A percentile compares a stretch with the other conserved stretches of the same genome.
These are phyloP conservation scores for Populus deltoides DNA, from an alignment of 345 rosid genomes.

Conservation along the genomic window DNA sequence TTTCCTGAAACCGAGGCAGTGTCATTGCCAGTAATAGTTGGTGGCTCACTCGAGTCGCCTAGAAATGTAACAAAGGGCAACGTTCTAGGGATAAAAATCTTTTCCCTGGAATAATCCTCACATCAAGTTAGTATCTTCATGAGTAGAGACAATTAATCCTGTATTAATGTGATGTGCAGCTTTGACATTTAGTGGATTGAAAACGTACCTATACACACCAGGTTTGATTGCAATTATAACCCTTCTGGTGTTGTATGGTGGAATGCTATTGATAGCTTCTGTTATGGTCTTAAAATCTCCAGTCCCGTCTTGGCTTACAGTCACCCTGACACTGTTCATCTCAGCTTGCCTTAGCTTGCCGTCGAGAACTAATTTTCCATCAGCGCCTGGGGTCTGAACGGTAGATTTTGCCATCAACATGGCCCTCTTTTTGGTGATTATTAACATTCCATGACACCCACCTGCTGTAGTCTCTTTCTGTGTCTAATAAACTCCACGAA, in stretches of 20 bases:
- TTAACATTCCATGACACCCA: conserved; percentile 56
- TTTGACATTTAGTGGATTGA: not conserved
- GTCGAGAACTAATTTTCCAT: conserved; percentile 26
- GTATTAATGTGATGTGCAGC: not conserved
- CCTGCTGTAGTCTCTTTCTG: conserved; percentile 23
- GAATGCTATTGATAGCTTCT: conserved; percentile 49
- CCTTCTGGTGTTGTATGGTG: conserved; percentile 42
- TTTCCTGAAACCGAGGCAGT: conserved; percentile 53
- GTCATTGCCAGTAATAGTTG: conserved; percentile 61
- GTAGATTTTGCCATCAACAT: conserved; percentile 14
- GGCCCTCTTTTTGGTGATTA: conserved; percentile 27
- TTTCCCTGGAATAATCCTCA: conserved; percentile 37
- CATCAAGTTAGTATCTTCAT: not conserved
- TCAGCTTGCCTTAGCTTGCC: conserved; percentile 48
- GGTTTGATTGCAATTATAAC: conserved; percentile 44
- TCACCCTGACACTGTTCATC: conserved; percentile 35
- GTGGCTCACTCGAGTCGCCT: conserved; percentile 48
- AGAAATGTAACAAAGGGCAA: conserved; percentile 50
- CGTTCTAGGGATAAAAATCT: conserved; percentile 41
- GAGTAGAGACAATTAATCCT: not conserved
- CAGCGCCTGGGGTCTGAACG: not conserved
- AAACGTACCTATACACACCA: conserved; percentile 53
- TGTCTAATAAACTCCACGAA: conserved; percentile 3
- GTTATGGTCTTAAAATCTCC: conserved; percentile 44
- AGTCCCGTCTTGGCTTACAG: conserved; percentile 45